These are phyloP conservation scores for Ormosia emarginata DNA, from an alignment of 306 rosid genomes.

Conservation along the genomic window DNA sequence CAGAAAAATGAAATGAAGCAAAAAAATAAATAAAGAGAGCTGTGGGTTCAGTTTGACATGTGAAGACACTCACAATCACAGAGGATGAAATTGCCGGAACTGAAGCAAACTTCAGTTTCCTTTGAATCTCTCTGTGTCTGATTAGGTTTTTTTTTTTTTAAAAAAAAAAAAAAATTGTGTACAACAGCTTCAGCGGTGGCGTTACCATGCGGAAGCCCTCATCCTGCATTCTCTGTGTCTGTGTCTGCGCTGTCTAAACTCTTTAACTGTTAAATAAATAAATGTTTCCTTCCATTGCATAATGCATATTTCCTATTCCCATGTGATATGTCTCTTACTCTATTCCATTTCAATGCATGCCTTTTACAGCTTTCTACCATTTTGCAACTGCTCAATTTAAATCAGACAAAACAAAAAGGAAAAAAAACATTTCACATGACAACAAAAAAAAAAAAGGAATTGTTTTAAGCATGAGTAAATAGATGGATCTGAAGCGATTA, in stretches of 20 bases:
- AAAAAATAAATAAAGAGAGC: neutral
- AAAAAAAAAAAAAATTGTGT: no score
- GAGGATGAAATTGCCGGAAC: neutral
- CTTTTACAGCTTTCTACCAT: neutral
- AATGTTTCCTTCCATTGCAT: neutral
- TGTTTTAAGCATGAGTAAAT: neutral
- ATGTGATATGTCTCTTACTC: neutral
- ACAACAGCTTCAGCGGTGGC: neutral
- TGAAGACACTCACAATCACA: neutral
- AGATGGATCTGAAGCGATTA: neutral
- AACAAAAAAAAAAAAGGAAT: neutral
- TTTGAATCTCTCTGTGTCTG: neutral
- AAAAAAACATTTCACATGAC: neutral
- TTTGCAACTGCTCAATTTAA: neutral
- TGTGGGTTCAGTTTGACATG: neutral
- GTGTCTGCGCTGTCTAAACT: neutral
- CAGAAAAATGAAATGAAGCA: neutral
- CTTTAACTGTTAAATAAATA: neutral
- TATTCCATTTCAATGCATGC: neutral
- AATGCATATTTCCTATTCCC: neutral
- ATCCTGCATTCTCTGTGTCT: neutral
- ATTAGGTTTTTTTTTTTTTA: constrained; percentile 39
- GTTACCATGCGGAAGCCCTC: constrained; percentile 14
- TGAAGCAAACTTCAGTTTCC: constrained; percentile 15
- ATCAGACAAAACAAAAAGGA: neutral